Evolutionary conservation across 2,329 filamentous ascomycete species (phyloP).

Genomic region (Stachybotrys chlorohalonatus): DNA sequence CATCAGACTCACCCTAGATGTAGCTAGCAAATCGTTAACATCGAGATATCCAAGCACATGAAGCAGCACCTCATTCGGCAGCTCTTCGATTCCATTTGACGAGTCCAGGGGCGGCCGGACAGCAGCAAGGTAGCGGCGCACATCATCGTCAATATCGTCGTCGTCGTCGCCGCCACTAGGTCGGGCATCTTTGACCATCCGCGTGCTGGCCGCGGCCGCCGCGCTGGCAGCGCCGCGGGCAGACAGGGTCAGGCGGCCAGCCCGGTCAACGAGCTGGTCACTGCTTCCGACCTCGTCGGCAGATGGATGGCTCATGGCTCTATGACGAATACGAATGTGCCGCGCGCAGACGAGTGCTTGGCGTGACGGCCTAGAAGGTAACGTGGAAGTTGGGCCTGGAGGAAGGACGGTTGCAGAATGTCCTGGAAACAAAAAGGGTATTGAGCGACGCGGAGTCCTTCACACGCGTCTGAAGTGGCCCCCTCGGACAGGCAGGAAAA

Average conservation of each 20-base stretch:
- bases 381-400: not conserved
- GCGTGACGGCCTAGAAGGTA: not conserved
- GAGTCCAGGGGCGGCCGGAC: not conserved
- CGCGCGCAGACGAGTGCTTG: not conserved
- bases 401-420: not conserved
- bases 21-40: slow-evolving; percentile 45
- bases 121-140: not conserved
- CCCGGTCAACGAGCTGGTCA: not conserved
- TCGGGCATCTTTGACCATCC: not conserved
- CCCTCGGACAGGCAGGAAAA: no score
- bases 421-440: not conserved
- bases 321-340: not conserved
- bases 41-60: slow-evolving; percentile 48
- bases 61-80: slow-evolving; percentile 49
- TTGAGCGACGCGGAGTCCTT: no score
- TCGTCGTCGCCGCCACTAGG: not conserved
- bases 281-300: not conserved
- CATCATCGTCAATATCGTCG: not conserved
- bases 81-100: slow-evolving; percentile 22
- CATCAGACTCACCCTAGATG: slow-evolving; percentile 41
- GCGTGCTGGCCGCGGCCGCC: not conserved
- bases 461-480: no score
- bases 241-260: not conserved
- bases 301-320: not conserved
- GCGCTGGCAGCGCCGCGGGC: not conserved